phyloP scores from a whole-genome alignment of 371 early-diverging fungal species.

The Encephalitozoon cuniculi region DNA sequence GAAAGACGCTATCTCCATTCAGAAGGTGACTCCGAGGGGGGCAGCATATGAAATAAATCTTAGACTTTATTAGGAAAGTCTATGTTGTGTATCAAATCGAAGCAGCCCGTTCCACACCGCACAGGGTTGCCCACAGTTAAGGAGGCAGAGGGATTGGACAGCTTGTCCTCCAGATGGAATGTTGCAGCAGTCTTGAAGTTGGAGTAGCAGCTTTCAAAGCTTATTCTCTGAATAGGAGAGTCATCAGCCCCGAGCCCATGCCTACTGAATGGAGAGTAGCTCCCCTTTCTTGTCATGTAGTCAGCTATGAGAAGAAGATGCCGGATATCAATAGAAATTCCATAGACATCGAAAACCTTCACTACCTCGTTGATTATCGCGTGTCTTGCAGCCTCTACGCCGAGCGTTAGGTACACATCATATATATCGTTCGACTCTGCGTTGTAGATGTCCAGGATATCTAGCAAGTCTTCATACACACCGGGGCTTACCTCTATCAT shows the following conservation, averaged over 20 bases:
- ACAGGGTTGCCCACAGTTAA: slow-evolving; percentile 83
- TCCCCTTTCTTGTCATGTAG: slow-evolving; percentile 70
- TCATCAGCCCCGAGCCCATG: slow-evolving; percentile 26
- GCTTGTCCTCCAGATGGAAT: slow-evolving; percentile 64
- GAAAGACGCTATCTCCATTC: neutral
- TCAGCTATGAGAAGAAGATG: slow-evolving; percentile 94
- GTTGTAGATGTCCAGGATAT: slow-evolving; percentile 63
- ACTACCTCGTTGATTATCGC: slow-evolving; percentile 87
- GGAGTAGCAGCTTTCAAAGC: slow-evolving; percentile 52
- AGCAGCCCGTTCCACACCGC: slow-evolving; percentile 81
- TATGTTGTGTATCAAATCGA: slow-evolving; percentile 59
- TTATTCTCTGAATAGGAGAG: slow-evolving; percentile 51
- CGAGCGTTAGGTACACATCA: slow-evolving; percentile 78
- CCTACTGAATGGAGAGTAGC: slow-evolving; percentile 39
- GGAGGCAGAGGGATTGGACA: slow-evolving; percentile 77
- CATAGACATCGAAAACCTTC: slow-evolving; percentile 88
- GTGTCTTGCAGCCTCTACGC: slow-evolving; percentile 92
- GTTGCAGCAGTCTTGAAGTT: slow-evolving; percentile 30
- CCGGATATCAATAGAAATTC: slow-evolving; percentile 83
- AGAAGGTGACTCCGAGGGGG: neutral
- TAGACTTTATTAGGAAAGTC: slow-evolving; percentile 2
- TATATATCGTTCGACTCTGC: slow-evolving; percentile 81
- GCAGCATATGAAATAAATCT: neutral
- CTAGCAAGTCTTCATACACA: slow-evolving; percentile 78
- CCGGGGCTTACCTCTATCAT: slow-evolving; percentile 64